Conservation (phyloP, 805 yeast species). For the Candida caryicola region DNA sequence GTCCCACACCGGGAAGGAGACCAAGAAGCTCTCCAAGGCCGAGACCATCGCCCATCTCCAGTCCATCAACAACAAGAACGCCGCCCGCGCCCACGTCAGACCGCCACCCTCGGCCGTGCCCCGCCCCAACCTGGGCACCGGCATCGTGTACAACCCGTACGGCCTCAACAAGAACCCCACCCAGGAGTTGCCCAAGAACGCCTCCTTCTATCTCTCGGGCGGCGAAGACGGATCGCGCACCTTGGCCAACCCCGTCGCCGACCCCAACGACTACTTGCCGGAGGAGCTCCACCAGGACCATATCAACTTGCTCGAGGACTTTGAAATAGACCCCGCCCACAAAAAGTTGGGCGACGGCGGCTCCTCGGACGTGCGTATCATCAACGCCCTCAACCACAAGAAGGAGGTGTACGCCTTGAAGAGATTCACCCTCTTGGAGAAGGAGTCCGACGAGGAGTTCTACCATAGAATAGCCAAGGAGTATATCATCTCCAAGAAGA, state of each 20-base stretch:
- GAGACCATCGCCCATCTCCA: constrained; percentile 40
- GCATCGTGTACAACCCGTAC: constrained; percentile 63
- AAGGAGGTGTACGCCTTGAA: constrained; percentile 60
- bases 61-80: constrained; percentile 28
- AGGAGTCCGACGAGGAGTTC: constrained; percentile 63
- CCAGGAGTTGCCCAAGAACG: constrained; percentile 21
- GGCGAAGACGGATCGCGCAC: constrained; percentile 44
- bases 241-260: constrained; percentile 58
- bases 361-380: constrained; percentile 57
- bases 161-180: constrained; percentile 43
- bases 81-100: constrained; percentile 16
- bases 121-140: constrained; percentile 21
- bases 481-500: constrained; percentile 54
- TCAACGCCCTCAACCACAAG: constrained; percentile 36
- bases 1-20: constrained; percentile 10
- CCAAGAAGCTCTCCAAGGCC: constrained; percentile 19
- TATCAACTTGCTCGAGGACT: constrained; percentile 52
- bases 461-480: constrained; percentile 65
- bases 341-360: constrained; percentile 71
- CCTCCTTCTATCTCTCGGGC: constrained; percentile 26
- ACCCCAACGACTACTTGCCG: constrained; percentile 67
- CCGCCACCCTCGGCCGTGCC: constrained; percentile 8
- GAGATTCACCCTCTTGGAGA: constrained; percentile 55
- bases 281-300: constrained; percentile 46
- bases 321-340: constrained; percentile 38